phyloP scores from a whole-genome alignment of 805 yeast genomes.

The Ogataea pignaliae region DNA sequence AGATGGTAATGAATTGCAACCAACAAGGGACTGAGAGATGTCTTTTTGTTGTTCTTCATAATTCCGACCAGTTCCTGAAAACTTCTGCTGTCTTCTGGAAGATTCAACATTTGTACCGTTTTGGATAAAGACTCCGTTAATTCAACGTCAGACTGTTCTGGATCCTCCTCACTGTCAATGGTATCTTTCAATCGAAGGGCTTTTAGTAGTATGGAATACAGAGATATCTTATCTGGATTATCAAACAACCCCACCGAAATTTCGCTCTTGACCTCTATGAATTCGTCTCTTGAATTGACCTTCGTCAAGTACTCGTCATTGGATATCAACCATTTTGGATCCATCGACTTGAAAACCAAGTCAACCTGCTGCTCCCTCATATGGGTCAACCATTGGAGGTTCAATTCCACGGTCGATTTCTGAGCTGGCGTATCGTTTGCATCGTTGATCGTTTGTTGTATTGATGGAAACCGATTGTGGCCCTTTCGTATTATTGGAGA shows the following conservation, averaged over 20 bases:
- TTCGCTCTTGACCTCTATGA: slow-evolving; percentile 22
- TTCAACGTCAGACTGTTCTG: slow-evolving; percentile 2
- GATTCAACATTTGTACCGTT: too few species aligned
- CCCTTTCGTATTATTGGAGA: slow-evolving; percentile 4
- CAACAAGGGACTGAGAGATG: slow-evolving; percentile 4
- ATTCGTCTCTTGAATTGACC: slow-evolving; percentile 15
- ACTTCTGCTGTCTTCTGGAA: too few species aligned
- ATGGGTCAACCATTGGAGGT: slow-evolving; percentile 7
- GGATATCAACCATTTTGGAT: slow-evolving; percentile 10
- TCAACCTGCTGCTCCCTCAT: slow-evolving; percentile 14
- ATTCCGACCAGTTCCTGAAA: slow-evolving; percentile 4
- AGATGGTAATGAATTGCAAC: slow-evolving; percentile 9
- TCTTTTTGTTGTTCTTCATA: slow-evolving; percentile 2
- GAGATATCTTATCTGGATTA: slow-evolving; percentile 12
- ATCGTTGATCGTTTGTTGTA: background rate
- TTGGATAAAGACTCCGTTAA: background rate
- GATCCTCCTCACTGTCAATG: background rate
- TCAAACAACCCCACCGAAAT: slow-evolving; percentile 14
- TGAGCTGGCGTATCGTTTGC: background rate
- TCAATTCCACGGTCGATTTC: slow-evolving; percentile 1
- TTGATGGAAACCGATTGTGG: background rate
- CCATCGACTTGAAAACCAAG: slow-evolving; percentile 4
- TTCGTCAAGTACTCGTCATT: slow-evolving; percentile 15
- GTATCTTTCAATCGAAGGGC: slow-evolving; percentile 10
- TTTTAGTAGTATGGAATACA: slow-evolving; percentile 16